These are phyloP conservation scores for Omphalotus guepiniiformis DNA, from an alignment of 768 basidiomycete genomes.

Conservation along the genomic window DNA sequence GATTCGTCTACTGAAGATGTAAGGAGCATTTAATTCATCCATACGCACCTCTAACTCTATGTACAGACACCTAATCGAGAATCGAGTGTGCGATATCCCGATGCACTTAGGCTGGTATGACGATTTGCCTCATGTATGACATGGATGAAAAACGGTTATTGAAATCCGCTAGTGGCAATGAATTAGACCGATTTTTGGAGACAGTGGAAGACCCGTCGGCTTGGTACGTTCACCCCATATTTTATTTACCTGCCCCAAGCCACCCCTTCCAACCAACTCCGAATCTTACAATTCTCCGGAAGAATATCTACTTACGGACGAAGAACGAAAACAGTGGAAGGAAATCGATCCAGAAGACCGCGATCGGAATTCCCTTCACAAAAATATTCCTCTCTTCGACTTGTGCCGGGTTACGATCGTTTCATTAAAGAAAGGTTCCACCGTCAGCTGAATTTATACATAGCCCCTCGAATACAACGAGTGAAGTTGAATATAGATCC, in stretches of 20 bases:
- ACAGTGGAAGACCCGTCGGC: conserved; percentile 89
- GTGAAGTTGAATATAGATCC: conserved; percentile 91
- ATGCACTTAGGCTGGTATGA: conserved; percentile 99
- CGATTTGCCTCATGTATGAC: conserved; percentile 97
- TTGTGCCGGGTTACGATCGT: conserved; percentile 86
- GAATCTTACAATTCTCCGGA: conserved; percentile 99
- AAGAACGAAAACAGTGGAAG: conserved; percentile 82
- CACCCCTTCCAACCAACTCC: conserved; percentile 82
- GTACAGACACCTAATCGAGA: conserved; percentile 82
- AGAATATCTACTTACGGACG: conserved; percentile 87
- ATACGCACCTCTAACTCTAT: no score
- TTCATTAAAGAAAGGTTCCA: conserved; percentile 94
- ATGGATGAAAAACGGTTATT: conserved; percentile 92
- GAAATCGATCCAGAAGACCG: conserved; percentile 83
- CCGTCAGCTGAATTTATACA: conserved; percentile 92
- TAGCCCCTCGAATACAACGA: conserved; percentile 88
- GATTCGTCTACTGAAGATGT: no score
- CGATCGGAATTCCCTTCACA: conserved; percentile 82
- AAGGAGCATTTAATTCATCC: no score
- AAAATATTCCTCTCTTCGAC: conserved; percentile 80
- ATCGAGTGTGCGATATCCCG: conserved; percentile 91
- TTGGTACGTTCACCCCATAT: conserved; percentile 53
- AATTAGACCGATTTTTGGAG: conserved; percentile 92
- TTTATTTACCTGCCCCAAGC: conserved; percentile 84
- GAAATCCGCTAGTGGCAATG: conserved; percentile 92